phyloP scores from a whole-genome alignment of 768 basidiomycete species.

The Trametes sanguinea region DNA sequence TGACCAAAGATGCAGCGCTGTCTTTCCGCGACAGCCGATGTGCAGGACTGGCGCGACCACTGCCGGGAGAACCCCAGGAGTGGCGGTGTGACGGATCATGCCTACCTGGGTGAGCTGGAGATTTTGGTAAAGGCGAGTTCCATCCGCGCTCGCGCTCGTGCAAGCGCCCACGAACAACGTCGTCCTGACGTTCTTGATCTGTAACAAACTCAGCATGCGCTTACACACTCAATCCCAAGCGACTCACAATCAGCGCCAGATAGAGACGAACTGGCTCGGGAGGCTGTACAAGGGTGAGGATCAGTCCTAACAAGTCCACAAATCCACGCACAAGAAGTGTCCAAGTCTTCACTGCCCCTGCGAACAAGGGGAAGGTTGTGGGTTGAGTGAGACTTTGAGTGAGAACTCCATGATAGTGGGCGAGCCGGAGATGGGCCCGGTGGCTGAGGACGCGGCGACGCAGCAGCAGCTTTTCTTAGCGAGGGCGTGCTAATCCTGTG shows the following conservation, averaged over 20 bases:
- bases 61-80: slow-evolving; percentile 22
- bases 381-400: slow-evolving; percentile 28
- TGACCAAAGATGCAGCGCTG: slow-evolving; percentile 45
- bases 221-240: background rate
- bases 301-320: background rate
- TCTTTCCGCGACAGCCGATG: slow-evolving; percentile 31
- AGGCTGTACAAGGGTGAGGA: slow-evolving; percentile 28
- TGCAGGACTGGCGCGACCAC: slow-evolving; percentile 20
- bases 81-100: slow-evolving; percentile 22
- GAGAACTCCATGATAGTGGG: slow-evolving; percentile 28
- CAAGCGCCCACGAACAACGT: slow-evolving; percentile 33
- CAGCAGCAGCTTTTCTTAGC: slow-evolving; percentile 3
- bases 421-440: slow-evolving; percentile 15
- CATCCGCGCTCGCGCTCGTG: slow-evolving; percentile 52
- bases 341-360: slow-evolving; percentile 26
- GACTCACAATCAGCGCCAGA: slow-evolving; percentile 32
- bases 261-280: slow-evolving; percentile 31
- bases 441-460: slow-evolving; percentile 12
- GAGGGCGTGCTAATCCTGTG: slow-evolving; percentile 11
- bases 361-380: slow-evolving; percentile 26
- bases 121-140: slow-evolving; percentile 37
- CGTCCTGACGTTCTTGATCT: slow-evolving; percentile 34
- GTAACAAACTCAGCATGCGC: background rate
- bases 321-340: slow-evolving; percentile 23
- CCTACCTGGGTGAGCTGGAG: slow-evolving; percentile 17